A percentile compares a stretch with the other conserved stretches of the same genome.
These are phyloP conservation scores for Parachaetomium inaequale DNA, from an alignment of 495 filamentous ascomycete genomes.

Conservation along the genomic window DNA sequence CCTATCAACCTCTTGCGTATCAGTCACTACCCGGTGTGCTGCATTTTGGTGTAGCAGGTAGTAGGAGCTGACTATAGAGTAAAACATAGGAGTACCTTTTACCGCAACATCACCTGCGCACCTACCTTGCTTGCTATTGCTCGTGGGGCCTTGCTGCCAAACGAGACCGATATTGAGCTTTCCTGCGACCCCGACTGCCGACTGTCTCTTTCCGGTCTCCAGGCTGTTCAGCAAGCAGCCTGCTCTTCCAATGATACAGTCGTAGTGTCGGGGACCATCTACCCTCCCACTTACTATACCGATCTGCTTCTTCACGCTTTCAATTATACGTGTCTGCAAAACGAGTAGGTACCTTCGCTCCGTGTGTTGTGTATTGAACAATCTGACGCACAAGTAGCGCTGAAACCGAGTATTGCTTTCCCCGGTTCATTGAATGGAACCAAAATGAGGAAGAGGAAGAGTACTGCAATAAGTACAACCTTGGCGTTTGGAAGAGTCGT, in stretches of 20 bases:
- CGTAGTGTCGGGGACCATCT: background rate
- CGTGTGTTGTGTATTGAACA: background rate
- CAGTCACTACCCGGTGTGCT: background rate
- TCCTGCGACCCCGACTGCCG: background rate
- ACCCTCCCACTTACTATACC: background rate
- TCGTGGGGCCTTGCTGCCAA: background rate
- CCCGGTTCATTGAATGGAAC: background rate
- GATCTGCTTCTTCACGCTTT: background rate
- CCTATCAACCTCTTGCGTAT: background rate
- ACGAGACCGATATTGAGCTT: background rate
- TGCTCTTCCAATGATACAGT: background rate
- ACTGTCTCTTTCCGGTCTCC: background rate
- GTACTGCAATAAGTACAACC: background rate
- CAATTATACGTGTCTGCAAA: background rate
- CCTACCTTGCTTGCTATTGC: background rate
- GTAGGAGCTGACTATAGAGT: background rate
- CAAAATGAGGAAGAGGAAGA: background rate
- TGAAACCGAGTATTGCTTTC: background rate
- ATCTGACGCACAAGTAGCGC: background rate
- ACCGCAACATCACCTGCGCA: background rate
- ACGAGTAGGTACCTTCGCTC: background rate
- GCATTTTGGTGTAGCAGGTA: background rate
- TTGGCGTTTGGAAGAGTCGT: slow-evolving; percentile 1
- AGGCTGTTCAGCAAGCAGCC: background rate
- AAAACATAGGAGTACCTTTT: background rate